These are phyloP conservation scores for Cryphonectria carpinicola DNA, from an alignment of 2,329 filamentous ascomycete species.

Conservation along the genomic window DNA sequence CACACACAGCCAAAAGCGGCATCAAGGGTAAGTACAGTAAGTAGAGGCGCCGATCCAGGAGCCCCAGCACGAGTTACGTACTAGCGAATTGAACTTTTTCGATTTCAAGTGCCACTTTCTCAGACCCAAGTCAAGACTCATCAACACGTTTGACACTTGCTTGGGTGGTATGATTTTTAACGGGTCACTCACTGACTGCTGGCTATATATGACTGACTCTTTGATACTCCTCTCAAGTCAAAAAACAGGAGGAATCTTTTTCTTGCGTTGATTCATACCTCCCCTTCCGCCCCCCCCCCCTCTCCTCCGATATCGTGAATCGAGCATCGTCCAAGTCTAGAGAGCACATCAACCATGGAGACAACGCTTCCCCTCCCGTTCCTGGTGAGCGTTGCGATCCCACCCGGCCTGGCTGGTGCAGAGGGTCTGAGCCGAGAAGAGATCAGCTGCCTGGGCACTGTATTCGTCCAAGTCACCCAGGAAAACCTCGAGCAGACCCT, in stretches of 20 bases:
- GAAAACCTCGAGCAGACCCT: slow-evolving; percentile 47
- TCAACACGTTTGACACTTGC: neutral
- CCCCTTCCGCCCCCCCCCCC: too few relatives aligned
- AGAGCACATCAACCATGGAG: slow-evolving; percentile 55
- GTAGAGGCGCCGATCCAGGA: slow-evolving; percentile 37
- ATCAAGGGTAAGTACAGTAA: neutral
- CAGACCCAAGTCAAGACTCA: slow-evolving; percentile 19
- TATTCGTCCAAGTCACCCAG: slow-evolving; percentile 58
- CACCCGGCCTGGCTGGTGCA: slow-evolving; percentile 48
- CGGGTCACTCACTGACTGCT: neutral
- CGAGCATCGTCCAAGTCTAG: neutral
- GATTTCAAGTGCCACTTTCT: slow-evolving; percentile 19
- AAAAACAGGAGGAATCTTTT: neutral
- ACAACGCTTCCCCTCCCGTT: slow-evolving; percentile 67
- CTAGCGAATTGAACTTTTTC: slow-evolving; percentile 30
- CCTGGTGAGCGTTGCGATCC: slow-evolving; percentile 60
- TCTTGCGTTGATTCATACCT: neutral
- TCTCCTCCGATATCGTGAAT: slow-evolving; percentile 12
- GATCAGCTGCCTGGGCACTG: slow-evolving; percentile 61
- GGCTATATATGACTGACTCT: neutral
- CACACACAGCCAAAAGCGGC: neutral
- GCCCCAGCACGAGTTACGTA: slow-evolving; percentile 26
- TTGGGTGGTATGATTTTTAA: slow-evolving; percentile 23
- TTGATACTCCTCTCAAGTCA: neutral
- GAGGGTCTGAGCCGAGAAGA: slow-evolving; percentile 61